Conservation (phyloP, 176 grass and related monocot species). For the Saccharum spontaneum region DNA sequence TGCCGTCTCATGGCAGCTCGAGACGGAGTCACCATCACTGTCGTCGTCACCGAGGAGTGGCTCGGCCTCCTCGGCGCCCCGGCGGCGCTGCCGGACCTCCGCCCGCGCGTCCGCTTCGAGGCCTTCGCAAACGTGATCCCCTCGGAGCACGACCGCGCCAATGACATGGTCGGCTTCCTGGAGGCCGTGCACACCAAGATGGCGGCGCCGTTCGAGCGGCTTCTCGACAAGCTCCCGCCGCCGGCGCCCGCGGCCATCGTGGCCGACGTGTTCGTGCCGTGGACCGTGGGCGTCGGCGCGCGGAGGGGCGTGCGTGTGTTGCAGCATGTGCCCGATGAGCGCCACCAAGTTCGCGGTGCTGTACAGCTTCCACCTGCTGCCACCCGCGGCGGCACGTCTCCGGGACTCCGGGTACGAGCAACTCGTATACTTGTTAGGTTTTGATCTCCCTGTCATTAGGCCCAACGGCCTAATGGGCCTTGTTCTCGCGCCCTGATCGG, state of each 20-base stretch:
- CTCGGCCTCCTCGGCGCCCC: slow-evolving; percentile 45
- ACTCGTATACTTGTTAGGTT: slow-evolving; percentile 8
- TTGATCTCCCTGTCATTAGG: too few species aligned
- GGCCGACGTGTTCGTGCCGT: slow-evolving; percentile 26
- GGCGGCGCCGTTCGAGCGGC: slow-evolving; percentile 32
- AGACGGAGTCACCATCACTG: slow-evolving; percentile 21
- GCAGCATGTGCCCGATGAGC: slow-evolving; percentile 26
- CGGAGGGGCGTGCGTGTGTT: slow-evolving; percentile 3
- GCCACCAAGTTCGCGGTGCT: slow-evolving; percentile 42
- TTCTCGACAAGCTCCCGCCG: slow-evolving; percentile 4
- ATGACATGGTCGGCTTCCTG: slow-evolving; percentile 45
- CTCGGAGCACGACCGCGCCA: slow-evolving; percentile 51
- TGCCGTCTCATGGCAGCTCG: slow-evolving; percentile 47
- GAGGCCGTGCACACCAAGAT: slow-evolving; percentile 48
- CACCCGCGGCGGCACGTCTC: neutral
- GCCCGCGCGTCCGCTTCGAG: slow-evolving; percentile 19
- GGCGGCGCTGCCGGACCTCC: neutral
- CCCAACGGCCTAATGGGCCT: too few species aligned
- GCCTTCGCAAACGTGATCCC: slow-evolving; percentile 57
- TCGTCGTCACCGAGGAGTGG: slow-evolving; percentile 58
- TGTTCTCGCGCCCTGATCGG: too few species aligned
- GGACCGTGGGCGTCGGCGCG: slow-evolving; percentile 13
- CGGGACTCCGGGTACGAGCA: neutral
- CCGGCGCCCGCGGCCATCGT: slow-evolving; percentile 27
- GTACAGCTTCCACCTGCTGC: slow-evolving; percentile 32